These are phyloP conservation scores for Dendrocalamus latiflorus DNA, from an alignment of 202 grass and related monocot species.

Conservation along the genomic window DNA sequence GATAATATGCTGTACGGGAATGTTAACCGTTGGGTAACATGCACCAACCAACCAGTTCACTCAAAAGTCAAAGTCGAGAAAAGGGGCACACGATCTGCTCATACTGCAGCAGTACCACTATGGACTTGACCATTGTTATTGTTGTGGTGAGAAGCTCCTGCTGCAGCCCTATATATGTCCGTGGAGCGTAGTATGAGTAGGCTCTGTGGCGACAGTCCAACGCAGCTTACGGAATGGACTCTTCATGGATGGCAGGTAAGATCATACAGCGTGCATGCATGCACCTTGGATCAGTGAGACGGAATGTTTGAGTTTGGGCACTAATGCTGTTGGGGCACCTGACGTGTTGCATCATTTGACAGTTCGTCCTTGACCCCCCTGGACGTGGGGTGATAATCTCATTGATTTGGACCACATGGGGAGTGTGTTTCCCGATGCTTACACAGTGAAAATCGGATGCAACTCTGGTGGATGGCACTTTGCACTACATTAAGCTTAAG, in stretches of 20 bases:
- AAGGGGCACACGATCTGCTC: too few relatives aligned
- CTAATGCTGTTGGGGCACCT: slow-evolving; percentile 17
- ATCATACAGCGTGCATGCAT: not conserved
- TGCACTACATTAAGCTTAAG: too few relatives aligned
- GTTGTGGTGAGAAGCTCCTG: not conserved
- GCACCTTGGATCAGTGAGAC: slow-evolving; percentile 16
- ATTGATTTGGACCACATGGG: not conserved
- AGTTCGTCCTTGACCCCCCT: not conserved
- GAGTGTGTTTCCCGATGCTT: not conserved
- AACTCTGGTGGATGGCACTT: too few relatives aligned
- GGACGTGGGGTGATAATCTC: not conserved
- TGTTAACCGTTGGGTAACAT: too few relatives aligned
- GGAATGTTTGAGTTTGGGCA: slow-evolving; percentile 15
- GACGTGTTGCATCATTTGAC: slow-evolving; percentile 8
- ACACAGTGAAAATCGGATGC: too few relatives aligned
- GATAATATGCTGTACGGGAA: too few relatives aligned
- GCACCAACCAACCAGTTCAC: too few relatives aligned
- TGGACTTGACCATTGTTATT: too few relatives aligned
- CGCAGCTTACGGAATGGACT: not conserved
- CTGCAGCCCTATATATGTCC: not conserved
- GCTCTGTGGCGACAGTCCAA: not conserved
- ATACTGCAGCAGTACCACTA: too few relatives aligned
- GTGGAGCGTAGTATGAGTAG: not conserved
- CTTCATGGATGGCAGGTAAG: not conserved
- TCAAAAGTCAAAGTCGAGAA: too few relatives aligned